These are phyloP conservation scores for Eutypella sp. DNA, from an alignment of 2,329 filamentous ascomycete species.

Conservation along the genomic window DNA sequence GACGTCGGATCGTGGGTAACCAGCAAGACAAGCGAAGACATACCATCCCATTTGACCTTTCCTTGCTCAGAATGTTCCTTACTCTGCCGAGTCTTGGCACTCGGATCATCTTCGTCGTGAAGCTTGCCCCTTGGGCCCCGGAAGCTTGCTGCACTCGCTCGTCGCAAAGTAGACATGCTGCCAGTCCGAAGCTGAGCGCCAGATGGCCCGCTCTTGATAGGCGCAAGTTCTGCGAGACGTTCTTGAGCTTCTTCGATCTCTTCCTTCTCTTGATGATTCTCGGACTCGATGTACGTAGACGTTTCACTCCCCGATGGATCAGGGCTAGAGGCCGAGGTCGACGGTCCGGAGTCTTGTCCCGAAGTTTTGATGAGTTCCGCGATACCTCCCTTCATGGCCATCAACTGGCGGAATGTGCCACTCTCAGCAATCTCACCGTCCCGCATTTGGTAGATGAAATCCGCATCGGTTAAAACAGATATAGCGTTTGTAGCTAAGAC, in stretches of 20 bases:
- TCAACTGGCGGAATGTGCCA: conserved; percentile 84
- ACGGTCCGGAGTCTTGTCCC: conserved; percentile 48
- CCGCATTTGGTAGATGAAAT: conserved; percentile 80
- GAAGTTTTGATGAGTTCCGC: conserved; percentile 76
- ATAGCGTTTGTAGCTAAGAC: conserved; percentile 95
- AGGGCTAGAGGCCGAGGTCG: conserved; percentile 35
- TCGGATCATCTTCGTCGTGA: conserved; percentile 74
- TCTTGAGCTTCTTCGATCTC: conserved; percentile 77
- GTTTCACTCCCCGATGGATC: conserved; percentile 50
- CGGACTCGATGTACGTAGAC: conserved; percentile 51
- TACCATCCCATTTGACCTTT: conserved; percentile 86
- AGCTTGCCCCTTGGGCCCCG: conserved; percentile 79
- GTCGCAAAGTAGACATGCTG: conserved; percentile 76
- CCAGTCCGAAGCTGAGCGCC: conserved; percentile 54
- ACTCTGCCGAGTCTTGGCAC: conserved; percentile 72
- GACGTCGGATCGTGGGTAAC: conserved; percentile 1
- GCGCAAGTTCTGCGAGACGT: conserved; percentile 66
- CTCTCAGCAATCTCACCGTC: conserved; percentile 80
- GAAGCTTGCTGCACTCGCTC: conserved; percentile 90
- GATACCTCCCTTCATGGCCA: conserved; percentile 91
- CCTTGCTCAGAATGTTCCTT: conserved; percentile 92
- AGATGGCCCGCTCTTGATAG: conserved; percentile 57
- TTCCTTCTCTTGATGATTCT: conserved; percentile 51
- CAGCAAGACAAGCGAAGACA: too few species aligned
- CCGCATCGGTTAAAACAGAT: conserved; percentile 79